Percentiles rank a stretch among this genome's conserved stretches.
phyloP scores from a whole-genome alignment of 1,284 basidiomycete species.

The Sanghuangporus sanghuang region DNA sequence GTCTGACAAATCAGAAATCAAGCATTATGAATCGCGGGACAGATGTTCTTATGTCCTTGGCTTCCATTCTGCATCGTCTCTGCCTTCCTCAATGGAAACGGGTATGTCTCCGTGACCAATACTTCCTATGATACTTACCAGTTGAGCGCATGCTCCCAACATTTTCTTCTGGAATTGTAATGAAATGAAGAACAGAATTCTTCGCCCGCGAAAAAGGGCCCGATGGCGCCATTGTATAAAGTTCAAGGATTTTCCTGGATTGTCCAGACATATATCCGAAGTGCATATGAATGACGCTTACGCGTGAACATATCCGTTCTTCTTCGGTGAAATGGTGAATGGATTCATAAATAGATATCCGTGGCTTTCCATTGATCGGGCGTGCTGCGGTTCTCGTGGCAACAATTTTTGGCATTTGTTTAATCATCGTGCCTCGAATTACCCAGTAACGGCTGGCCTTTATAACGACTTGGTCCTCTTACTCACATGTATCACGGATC shows the following conservation, averaged over 20 bases:
- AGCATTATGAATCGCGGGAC: not conserved
- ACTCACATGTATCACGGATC: not conserved
- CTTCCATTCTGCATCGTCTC: not conserved
- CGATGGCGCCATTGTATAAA: not conserved
- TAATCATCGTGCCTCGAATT: not conserved
- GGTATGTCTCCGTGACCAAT: not conserved
- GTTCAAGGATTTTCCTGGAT: slow-evolving; percentile 12
- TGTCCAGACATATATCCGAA: slow-evolving; percentile 16
- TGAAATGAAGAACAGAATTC: too few species aligned
- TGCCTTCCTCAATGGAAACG: not conserved
- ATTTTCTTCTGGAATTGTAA: too few species aligned
- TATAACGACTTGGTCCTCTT: not conserved
- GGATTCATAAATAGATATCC: not conserved
- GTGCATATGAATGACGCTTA: not conserved
- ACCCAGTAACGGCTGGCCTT: not conserved
- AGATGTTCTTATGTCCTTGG: not conserved
- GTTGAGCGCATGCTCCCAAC: not conserved
- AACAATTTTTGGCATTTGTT: not conserved
- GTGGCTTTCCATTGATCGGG: not conserved
- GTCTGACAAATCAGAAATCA: not conserved
- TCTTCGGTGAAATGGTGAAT: slow-evolving; percentile 11
- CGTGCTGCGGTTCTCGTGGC: not conserved
- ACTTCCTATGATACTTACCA: not conserved
- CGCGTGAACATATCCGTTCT: not conserved
- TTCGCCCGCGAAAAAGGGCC: not conserved